Conservation (phyloP, 2,329 filamentous ascomycete species). For the Pseudogymnoascus sp. region DNA sequence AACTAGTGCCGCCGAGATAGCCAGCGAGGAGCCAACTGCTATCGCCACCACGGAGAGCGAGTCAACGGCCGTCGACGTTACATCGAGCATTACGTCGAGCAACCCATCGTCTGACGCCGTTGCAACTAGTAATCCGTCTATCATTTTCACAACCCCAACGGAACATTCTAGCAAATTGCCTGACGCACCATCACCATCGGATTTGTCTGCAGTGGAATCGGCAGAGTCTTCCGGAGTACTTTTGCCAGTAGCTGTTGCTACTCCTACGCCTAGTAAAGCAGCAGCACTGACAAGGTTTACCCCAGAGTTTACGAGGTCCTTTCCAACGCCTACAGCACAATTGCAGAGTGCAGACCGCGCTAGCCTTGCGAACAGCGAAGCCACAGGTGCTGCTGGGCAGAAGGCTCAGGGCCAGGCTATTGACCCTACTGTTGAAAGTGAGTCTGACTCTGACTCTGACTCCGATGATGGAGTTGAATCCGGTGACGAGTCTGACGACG, state of each 20-base stretch:
- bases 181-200: not conserved
- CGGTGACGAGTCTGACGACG: not conserved
- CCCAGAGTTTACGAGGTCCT: not conserved
- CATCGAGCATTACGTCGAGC: not conserved
- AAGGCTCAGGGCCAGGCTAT: not conserved
- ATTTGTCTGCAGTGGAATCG: not conserved
- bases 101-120: not conserved
- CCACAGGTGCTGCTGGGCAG: not conserved
- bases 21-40: not conserved
- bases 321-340: conserved; percentile 1
- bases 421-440: not conserved
- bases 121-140: not conserved
- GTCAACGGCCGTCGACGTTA: not conserved
- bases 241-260: not conserved
- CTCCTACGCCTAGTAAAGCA: not conserved
- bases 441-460: not conserved
- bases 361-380: not conserved
- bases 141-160: not conserved
- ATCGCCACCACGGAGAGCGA: not conserved
- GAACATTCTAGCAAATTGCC: not conserved
- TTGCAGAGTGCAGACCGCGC: not conserved
- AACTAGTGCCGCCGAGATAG: not conserved
- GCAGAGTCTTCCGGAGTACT: not conserved
- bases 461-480: not conserved
- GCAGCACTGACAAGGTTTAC: not conserved